A percentile compares a stretch with the other conserved stretches of the same genome.
Conservation (phyloP, 805 yeast genomes). For the Lachancea meyersii region DNA sequence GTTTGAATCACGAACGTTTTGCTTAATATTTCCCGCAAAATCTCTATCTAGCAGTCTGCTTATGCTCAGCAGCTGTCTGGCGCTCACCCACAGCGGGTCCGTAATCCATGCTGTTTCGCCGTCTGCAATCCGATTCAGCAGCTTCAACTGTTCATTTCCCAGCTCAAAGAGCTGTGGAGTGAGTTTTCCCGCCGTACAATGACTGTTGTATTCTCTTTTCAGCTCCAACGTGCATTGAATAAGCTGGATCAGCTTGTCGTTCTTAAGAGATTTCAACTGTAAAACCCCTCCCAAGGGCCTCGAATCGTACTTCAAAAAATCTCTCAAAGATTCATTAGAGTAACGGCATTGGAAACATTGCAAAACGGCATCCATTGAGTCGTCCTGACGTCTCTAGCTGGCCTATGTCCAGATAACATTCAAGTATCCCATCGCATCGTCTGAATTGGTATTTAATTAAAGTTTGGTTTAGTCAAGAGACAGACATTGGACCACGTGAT, state of each 20-base stretch:
- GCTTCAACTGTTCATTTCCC: conserved; percentile 38
- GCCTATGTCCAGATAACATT: too few species aligned
- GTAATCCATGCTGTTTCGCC: conserved; percentile 46
- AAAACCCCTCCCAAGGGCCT: background rate
- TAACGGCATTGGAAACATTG: conserved; percentile 1
- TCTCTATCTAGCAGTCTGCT: conserved; percentile 9
- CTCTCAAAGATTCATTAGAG: background rate
- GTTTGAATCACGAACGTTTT: background rate
- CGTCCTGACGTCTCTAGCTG: too few species aligned
- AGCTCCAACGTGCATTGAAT: conserved; percentile 2
- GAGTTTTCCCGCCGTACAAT: background rate
- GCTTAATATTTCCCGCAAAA: background rate
- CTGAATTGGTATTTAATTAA: too few species aligned
- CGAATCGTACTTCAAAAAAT: conserved; percentile 2
- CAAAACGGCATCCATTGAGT: conserved; percentile 2
- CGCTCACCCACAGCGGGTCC: conserved; percentile 18
- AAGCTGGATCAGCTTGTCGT: conserved; percentile 6
- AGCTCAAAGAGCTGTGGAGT: conserved; percentile 16
- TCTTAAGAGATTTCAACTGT: background rate
- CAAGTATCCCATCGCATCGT: too few species aligned
- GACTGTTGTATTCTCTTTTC: conserved; percentile 2
- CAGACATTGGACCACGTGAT: too few species aligned
- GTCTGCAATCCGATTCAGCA: conserved; percentile 49
- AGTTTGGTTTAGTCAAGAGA: too few species aligned
- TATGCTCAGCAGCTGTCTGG: conserved; percentile 16